Percentiles rank a stretch among this genome's conserved stretches.
Evolutionary conservation across 495 filamentous ascomycete genomes (phyloP).

Genomic region (Neurospora hispaniola): DNA sequence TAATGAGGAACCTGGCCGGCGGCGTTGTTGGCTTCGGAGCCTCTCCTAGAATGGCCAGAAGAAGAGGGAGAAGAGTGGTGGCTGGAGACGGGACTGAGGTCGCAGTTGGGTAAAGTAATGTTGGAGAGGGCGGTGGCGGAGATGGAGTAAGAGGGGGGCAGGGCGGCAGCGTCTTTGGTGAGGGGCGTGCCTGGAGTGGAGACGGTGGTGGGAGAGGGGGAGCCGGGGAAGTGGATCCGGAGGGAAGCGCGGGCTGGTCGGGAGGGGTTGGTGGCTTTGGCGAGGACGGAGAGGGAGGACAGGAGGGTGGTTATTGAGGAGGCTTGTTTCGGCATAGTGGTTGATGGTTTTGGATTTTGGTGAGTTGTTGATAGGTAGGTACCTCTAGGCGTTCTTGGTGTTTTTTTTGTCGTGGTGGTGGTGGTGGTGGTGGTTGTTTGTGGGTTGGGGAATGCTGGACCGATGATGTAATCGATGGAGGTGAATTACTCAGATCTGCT

Average conservation of each 20-base stretch:
- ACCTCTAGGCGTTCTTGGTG: background rate
- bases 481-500: background rate
- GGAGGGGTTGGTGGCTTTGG: conserved; percentile 1
- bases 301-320: conserved; percentile 8
- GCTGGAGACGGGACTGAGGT: conserved; percentile 7
- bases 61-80: conserved; percentile 2
- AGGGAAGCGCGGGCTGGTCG: conserved; percentile 5
- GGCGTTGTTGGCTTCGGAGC: background rate
- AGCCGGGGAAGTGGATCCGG: conserved; percentile 18
- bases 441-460: background rate
- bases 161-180: conserved; percentile 3
- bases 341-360: background rate
- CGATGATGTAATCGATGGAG: background rate
- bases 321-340: conserved; percentile 14
- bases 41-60: background rate
- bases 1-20: conserved; percentile 20
- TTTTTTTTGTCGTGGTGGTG: background rate
- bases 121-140: conserved; percentile 11
- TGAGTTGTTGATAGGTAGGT: background rate
- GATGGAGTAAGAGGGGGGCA: conserved; percentile 14
- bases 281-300: conserved; percentile 10
- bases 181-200: conserved; percentile 10
- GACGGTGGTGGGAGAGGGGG: conserved; percentile 5
- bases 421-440: background rate
- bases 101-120: conserved; percentile 13